Evolutionary conservation across 805 yeast species (phyloP), one percentile per base, ranked within the genome.

Genomic region (Kregervanrija fluxuum): DNA sequence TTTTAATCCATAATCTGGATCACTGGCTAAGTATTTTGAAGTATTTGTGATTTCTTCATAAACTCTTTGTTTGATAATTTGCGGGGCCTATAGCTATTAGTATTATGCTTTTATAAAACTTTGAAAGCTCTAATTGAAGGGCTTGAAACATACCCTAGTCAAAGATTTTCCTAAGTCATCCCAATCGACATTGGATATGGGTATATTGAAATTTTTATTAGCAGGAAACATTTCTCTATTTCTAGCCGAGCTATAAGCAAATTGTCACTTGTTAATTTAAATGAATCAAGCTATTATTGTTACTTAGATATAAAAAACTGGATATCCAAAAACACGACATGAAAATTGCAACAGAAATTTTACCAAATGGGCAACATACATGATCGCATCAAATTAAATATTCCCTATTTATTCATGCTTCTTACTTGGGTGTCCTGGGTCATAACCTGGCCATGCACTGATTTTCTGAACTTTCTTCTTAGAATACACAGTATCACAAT

Each of bases 401-500:
- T 13, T 14, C 11, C 13, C 9, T 33, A 13, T 14, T 37, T 28
- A 32, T 28, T 40, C 38, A 33, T 38, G 15, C 40, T 38, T 30
- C 44, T 51, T 53, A 38, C 59, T 57, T 2, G 85, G 84, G 56
- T 80, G 86, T 0, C 83, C 82, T 52, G 78, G 85, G 51, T 80
- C 73, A 11, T 77, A 70, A 0, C 85, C 85, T 0, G 86, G 86
- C 86, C 86, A 80, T 1, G 86, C 75, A 22, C 43, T 45, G 8
- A 39, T 48, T 36, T 38, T 35, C 13, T 15, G 37, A 16, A 37
- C 37, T 35, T 17, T 38, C 38, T 15, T 49, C 41, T 11, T 34
- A n/a, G 12, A 37, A n/a, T 22, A 22, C 6, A 22, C 8, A 22
- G 8, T 50, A 17, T 37, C 47, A 32, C 30, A 41, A n/a, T 43